Conservation (phyloP, 768 basidiomycete genomes). For the Boletus reticulatus region DNA sequence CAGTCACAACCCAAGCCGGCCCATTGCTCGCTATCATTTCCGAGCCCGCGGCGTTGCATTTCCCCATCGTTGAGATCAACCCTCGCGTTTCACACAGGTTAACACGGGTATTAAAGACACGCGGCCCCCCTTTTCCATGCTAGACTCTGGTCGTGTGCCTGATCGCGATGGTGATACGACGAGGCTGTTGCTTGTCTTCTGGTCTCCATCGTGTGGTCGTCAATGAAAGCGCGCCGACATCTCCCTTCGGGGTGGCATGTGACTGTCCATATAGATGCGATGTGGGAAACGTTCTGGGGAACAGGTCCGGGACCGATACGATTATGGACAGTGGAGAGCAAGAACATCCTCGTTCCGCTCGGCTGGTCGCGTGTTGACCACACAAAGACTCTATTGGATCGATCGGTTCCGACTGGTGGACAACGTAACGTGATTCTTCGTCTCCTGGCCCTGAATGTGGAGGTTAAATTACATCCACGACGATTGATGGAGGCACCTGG, state of each 20-base stretch:
- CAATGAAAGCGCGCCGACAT: not conserved
- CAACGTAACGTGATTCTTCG: not conserved
- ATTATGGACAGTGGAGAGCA: no score
- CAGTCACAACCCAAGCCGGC: no score
- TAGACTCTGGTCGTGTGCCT: constrained; percentile 2
- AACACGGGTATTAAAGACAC: constrained; percentile 4
- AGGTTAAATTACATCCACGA: not conserved
- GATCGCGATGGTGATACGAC: constrained; percentile 17
- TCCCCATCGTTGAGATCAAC: not conserved
- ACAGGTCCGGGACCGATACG: no score
- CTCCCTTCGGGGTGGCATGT: not conserved
- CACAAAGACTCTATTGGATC: not conserved
- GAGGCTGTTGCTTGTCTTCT: not conserved
- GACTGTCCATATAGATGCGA: not conserved
- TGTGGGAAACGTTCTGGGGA: not conserved
- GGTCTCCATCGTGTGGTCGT: constrained; percentile 1
- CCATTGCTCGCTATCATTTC: not conserved
- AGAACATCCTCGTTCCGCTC: no score
- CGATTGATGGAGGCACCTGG: not conserved
- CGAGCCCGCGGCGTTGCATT: not conserved
- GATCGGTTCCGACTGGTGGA: no score
- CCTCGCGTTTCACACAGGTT: not conserved
- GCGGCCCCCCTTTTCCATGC: not conserved
- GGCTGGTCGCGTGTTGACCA: no score
- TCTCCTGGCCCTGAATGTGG: not conserved